phyloP scores from a whole-genome alignment of 352 stramenopile species.

The Blastocystis sp. region DNA sequence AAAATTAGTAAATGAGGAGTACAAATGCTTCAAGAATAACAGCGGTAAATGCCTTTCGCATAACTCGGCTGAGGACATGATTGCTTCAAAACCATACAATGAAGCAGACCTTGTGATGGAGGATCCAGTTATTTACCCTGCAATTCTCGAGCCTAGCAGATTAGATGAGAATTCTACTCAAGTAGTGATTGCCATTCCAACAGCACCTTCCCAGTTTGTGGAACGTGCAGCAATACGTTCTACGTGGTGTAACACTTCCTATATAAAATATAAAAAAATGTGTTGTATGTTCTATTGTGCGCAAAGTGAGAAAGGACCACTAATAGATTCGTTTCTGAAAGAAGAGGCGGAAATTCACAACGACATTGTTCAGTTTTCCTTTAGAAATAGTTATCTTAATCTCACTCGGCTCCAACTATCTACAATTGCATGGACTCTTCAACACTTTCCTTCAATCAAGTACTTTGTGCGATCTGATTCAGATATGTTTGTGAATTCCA shows the following conservation, averaged over 20 bases:
- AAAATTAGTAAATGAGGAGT: not conserved
- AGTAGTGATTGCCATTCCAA: not conserved
- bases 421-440: not conserved
- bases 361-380: constrained; percentile 33
- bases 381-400: not conserved
- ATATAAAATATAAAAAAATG: not conserved
- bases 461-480: not conserved
- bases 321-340: not conserved
- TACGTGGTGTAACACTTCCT: not conserved
- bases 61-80: not conserved
- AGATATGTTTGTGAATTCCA: not conserved
- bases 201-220: not conserved
- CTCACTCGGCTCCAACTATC: not conserved
- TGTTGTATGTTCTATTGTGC: not conserved
- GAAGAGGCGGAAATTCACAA: not conserved
- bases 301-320: not conserved
- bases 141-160: not conserved
- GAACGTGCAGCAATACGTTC: not conserved
- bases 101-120: not conserved
- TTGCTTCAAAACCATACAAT: not conserved
- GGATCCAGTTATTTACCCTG: not conserved
- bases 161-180: not conserved
- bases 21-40: not conserved
- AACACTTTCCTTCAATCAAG: not conserved
- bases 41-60: not conserved